Base-by-base conservation (phyloP, 139 green algal species). In the Ettlia oleoabundans region DNA sequence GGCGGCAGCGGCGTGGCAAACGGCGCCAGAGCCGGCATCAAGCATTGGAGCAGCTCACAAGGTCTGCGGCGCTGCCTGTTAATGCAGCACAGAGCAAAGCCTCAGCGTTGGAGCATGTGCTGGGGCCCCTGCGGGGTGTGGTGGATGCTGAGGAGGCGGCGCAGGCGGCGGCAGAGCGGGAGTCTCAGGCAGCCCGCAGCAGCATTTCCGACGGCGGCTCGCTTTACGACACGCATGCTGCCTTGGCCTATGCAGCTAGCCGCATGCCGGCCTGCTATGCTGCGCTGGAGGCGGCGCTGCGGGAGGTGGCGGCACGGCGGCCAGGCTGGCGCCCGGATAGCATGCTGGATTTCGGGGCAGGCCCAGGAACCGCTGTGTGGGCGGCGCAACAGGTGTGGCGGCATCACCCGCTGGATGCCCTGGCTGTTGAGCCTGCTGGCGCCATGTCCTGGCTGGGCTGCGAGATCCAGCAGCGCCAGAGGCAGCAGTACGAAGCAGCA, bases 271-370 rank as follows among this genome's bases (percentile, higher is more conserved):
- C 79, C 5, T 87, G 81, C 77, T 92, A 92, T 38, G 82, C 89
- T 26, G 87, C 84, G 26, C 38, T 92, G 38, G 66, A 74, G 2
- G 77, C 76, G 1, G 65, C 87, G 7, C 66, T 92, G 40, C 40
- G 79, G 2, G 86, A 92, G 82, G 52, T 92, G 66, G 33, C 42
- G 32, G 9, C 64, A 5, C 66, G 70, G 30, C 76, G 72, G 32
- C 77, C 84, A 0, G 58, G 47, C 6, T 96, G 92, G 52, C 22
- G 55, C 24, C 93, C 93, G 0, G 21, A 42, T 3, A 84, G 33
- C 5, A 82, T 94, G 88, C 75, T 97, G 30, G 93, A 97, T 74
- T 97, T 93, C 86, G 93, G 93, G 3, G 82, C 92, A 4, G 92
- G 93, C 38, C 90, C 90, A 4, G 93, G 89, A 51, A 96, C 93